Conservation (phyloP, 139 green algal species). For the Tetraselmis striata region DNA sequence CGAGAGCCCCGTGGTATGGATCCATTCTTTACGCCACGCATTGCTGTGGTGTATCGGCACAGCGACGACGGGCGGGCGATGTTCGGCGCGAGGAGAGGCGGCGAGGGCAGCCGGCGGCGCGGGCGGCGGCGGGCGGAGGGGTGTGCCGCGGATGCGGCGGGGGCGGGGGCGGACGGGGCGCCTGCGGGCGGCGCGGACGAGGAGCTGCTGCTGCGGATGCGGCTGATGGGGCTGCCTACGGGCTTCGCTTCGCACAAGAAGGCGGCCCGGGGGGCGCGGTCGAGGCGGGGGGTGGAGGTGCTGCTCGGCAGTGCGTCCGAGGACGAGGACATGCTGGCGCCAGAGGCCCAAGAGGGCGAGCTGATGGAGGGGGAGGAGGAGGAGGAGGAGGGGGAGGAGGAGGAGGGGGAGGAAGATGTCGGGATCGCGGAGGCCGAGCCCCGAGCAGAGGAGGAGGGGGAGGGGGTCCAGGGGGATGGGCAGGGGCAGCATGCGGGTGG, state of each 20-base stretch:
- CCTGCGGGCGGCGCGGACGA: background rate
- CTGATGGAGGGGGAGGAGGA: background rate
- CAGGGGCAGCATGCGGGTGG: background rate
- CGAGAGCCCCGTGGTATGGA: no score
- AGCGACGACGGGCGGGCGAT: background rate
- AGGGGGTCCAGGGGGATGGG: background rate
- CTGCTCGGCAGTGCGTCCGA: no score
- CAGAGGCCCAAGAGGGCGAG: no score
- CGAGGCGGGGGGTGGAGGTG: background rate
- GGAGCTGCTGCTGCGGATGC: background rate
- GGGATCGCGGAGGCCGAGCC: background rate
- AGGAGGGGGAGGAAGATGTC: background rate
- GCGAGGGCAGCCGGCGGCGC: background rate
- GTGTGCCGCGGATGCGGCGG: background rate
- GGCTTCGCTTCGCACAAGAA: background rate
- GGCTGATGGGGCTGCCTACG: background rate
- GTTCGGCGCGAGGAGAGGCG: background rate
- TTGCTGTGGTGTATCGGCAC: background rate
- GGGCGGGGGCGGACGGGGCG: background rate
- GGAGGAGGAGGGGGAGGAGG: background rate
- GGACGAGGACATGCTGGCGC: no score
- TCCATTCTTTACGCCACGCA: background rate
- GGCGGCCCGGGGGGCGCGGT: background rate
- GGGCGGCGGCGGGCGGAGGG: no score
- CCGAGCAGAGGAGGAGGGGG: no score